phyloP scores from a whole-genome alignment of 495 filamentous ascomycete genomes.

The Talaromyces trachyspermus region DNA sequence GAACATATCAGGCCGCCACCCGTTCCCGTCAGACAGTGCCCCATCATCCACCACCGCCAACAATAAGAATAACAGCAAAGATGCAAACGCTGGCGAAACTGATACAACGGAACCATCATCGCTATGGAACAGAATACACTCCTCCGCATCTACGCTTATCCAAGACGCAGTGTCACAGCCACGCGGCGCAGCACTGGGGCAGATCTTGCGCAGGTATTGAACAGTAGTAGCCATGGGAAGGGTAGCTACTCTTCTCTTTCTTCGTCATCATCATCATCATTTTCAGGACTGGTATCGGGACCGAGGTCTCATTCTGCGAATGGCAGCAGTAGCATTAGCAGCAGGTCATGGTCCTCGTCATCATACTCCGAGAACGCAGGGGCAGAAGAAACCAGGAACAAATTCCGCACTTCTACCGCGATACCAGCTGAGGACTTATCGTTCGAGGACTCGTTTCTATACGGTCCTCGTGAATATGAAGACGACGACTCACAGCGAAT shows the following conservation, averaged over 20 bases:
- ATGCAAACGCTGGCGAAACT: background rate
- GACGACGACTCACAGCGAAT: conserved; percentile 3
- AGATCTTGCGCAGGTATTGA: conserved; percentile 22
- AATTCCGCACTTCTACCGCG: too few species aligned
- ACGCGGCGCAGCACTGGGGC: conserved; percentile 1
- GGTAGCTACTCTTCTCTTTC: too few species aligned
- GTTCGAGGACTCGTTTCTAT: too few species aligned
- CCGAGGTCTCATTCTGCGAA: too few species aligned
- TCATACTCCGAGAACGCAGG: background rate
- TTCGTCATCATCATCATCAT: conserved; percentile 10
- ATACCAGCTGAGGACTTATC: too few species aligned
- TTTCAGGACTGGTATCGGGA: conserved; percentile 10
- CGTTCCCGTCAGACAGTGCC: background rate
- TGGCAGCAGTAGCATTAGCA: background rate
- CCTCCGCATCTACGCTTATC: conserved; percentile 29
- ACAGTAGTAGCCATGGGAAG: conserved; percentile 22
- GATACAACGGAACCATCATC: conserved; percentile 14
- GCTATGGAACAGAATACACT: conserved; percentile 30
- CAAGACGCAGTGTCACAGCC: conserved; percentile 23
- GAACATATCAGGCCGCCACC: too few species aligned
- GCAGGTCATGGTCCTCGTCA: background rate
- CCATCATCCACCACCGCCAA: background rate
- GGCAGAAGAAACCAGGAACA: too few species aligned
- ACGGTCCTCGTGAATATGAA: background rate
- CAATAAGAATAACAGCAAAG: background rate